Percentiles rank a stretch among this genome's conserved stretches.
Evolutionary conservation across 179 eudicot genomes (phyloP).

Genomic region (Dionaea muscipula): DNA sequence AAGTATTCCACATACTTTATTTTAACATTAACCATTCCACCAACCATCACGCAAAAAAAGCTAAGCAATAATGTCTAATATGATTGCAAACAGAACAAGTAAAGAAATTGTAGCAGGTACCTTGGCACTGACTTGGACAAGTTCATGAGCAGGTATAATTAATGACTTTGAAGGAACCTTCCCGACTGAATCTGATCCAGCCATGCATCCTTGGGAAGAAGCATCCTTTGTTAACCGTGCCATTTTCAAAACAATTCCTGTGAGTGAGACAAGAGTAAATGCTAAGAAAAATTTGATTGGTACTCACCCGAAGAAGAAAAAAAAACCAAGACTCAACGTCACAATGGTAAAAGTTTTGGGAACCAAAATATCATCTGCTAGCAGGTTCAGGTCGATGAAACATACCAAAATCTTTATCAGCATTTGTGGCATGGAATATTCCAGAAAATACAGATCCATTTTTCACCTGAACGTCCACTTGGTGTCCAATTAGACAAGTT

Average conservation of each 20-base stretch:
- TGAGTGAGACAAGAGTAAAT: slow-evolving; percentile 13
- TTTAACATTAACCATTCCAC: no score
- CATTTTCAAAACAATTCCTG: slow-evolving; percentile 88
- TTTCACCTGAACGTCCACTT: slow-evolving; percentile 84
- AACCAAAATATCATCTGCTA: neutral
- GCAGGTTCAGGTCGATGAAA: slow-evolving; percentile 3
- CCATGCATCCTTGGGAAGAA: slow-evolving; percentile 40
- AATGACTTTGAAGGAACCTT: slow-evolving; percentile 57
- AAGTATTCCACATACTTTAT: no score
- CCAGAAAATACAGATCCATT: slow-evolving; percentile 76
- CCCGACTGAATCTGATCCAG: slow-evolving; percentile 31
- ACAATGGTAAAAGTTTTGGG: neutral
- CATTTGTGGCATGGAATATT: slow-evolving; percentile 68
- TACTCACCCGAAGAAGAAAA: neutral
- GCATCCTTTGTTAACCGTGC: slow-evolving; percentile 52
- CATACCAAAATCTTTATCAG: slow-evolving; percentile 76
- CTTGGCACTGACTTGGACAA: slow-evolving; percentile 89
- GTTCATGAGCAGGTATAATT: slow-evolving; percentile 66
- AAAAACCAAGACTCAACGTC: neutral
- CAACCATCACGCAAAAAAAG: no score
- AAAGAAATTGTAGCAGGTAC: slow-evolving; percentile 20
- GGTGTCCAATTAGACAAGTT: slow-evolving; percentile 78
- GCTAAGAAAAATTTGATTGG: neutral
- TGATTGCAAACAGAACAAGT: neutral
- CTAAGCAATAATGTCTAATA: neutral